Evolutionary conservation across 305 asterid genomes (phyloP).

Genomic region (Fraxinus ornus): DNA sequence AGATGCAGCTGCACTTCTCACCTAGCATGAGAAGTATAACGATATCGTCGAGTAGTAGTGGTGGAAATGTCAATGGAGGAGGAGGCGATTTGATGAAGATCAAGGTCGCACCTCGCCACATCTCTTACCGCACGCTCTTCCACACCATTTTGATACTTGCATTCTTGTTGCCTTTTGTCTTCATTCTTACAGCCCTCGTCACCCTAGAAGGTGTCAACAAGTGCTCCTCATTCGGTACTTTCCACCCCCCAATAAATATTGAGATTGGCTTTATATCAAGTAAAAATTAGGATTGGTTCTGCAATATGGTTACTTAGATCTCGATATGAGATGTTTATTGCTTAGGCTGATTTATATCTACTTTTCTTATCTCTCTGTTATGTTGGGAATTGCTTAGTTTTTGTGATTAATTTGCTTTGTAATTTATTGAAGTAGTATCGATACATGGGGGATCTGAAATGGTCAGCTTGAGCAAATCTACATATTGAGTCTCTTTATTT

Average conservation of each 20-base stretch:
- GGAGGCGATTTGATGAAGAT: slow-evolving; percentile 91
- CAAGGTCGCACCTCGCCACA: slow-evolving; percentile 89
- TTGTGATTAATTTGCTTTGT: not conserved
- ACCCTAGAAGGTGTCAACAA: slow-evolving; percentile 99
- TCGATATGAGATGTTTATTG: slow-evolving; percentile 1
- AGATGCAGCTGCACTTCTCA: slow-evolving; percentile 48
- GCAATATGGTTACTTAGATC: slow-evolving; percentile 11
- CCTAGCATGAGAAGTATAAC: slow-evolving; percentile 29
- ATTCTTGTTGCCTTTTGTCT: slow-evolving; percentile 90
- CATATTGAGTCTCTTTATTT: not conserved
- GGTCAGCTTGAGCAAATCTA: slow-evolving; percentile 6
- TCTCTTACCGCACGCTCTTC: slow-evolving; percentile 83
- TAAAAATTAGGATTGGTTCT: slow-evolving; percentile 6
- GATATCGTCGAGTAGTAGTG: slow-evolving; percentile 56
- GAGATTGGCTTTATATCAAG: not conserved
- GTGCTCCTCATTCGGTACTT: slow-evolving; percentile 89
- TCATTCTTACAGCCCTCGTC: slow-evolving; percentile 88
- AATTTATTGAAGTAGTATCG: slow-evolving; percentile 16
- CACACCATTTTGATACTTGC: slow-evolving; percentile 82
- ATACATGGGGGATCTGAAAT: slow-evolving; percentile 24
- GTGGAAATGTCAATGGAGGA: slow-evolving; percentile 62
- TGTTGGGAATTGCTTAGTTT: not conserved
- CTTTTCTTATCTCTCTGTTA: not conserved
- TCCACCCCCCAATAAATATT: slow-evolving; percentile 6
- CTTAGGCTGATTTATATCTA: not conserved